Base-by-base conservation (phyloP, 768 basidiomycete genomes). In the Collybia sp. region DNA sequence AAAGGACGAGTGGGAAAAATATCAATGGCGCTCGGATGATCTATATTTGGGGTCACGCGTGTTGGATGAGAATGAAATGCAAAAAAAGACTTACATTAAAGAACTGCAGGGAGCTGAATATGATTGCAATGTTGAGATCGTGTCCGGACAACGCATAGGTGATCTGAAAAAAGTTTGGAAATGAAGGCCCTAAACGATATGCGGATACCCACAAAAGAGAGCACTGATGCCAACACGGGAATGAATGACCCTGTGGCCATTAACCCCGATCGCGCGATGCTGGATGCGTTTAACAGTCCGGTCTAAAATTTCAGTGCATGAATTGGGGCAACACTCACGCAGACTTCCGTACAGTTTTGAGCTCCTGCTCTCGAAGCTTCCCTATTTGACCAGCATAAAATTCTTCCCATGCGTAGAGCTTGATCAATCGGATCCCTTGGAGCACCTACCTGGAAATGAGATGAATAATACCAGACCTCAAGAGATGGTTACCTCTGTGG, bases 391-490 rank as follows among this genome's bases (percentile, higher is more conserved):
- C 55, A 1, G 62, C 58, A 52, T 78, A 81, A 48, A 78, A 78
- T 11, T 49, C 45, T 54, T 81, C 81, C 75, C 79, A 84, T 0
- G 77, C 77, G 54, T 80, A 84, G 20, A 73, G 64, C 60, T 86
- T 86, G 54, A 86, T 71, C 4, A 83, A 68, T 3, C 84, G 73
- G 45, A 86, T 83, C 35, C 80, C 80, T 59, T 82, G 80, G 12
- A 89, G 62, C 2, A 87, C 73, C 67, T 79, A 49, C 16, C 9
- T 11, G 13, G 8, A 38, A 45, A 40, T 37, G 9, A 56, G 38
- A 19, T 34, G 30, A 33, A 32, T 34, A 47, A 33, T 31, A 3
- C 15, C 2, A 10, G 31, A n/a, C 39, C 34, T 32, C 19, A 10
- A n/a, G 43, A 39, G 10, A 19, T 5, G 44, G 57, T 13, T 31